Evolutionary conservation across 1,139 yeast genomes (phyloP), one percentile per base, ranked within the genome.

Genomic region (Lodderomyces orthopsilosis): DNA sequence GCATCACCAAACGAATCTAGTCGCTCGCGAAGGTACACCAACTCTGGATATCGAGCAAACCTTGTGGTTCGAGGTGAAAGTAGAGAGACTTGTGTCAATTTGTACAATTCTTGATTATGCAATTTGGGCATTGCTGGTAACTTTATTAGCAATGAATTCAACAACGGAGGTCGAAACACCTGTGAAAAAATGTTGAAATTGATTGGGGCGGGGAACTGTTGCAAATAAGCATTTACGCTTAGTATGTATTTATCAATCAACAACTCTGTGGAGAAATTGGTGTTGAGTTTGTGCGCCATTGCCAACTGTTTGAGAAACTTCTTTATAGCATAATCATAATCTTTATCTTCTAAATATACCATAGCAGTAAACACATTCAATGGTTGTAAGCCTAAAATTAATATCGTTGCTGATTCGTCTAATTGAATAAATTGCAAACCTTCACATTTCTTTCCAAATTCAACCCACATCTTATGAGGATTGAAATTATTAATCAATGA

Each of bases 1-100:
- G 50, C 36, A 40, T 53, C 57, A 4, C 57, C 57, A 7, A 50
- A 40, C n/a, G 43, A 44, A 42, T 52, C 57, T 7, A 53, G 37
- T 12, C 19, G 17, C 22, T 30, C 19, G 2, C 28, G 19, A 14
- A 35, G 27, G 12, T 22, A 35, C 10, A 13, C 19, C 26, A 35
- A 3, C 2, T 35, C 13, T 6, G 26, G 23, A n/a, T 34, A 34
- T 13, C 8, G 23, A 19, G 17, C 24, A 18, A 22, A 19, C 3
- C 17, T 10, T 15, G 19, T 5, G 6, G 10, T 7, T 5, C 19
- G 19, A 6, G 19, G 15, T 6, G 34, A 15, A 30, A 30, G 18
- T 5, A 30, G n/a, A 7, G 34, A 30, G n/a, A 30, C 19, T 17
- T 30, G 19, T 4, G 19, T 19, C 14, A 34, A 13, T 15, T 26